These are phyloP conservation scores for Symbiodinium natans DNA, from an alignment of 73 alveolate species.

Conservation along the genomic window DNA sequence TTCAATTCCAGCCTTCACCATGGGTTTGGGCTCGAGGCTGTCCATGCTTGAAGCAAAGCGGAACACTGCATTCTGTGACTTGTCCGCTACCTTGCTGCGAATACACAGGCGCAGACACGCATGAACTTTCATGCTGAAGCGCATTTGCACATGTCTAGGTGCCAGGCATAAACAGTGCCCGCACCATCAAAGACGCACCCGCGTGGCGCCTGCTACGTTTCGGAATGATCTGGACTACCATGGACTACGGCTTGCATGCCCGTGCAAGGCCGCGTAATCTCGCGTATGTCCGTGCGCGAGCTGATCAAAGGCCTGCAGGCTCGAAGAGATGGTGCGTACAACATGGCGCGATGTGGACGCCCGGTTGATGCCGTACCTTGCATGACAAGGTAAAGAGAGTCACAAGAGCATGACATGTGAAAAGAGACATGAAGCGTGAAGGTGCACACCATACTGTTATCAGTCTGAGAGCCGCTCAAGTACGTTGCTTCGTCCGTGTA, in stretches of 20 bases:
- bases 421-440: too few relatives aligned
- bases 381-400: too few relatives aligned
- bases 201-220: constrained; percentile 44
- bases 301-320: constrained; percentile 24
- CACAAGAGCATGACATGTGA: too few relatives aligned
- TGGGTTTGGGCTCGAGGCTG: constrained; percentile 6
- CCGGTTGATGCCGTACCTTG: constrained; percentile 54
- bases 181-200: constrained; percentile 74
- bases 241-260: too few relatives aligned
- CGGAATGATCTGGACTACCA: too few relatives aligned
- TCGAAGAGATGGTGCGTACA: constrained; percentile 54
- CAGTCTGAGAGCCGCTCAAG: neutral
- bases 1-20: constrained; percentile 22
- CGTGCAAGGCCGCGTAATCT: too few relatives aligned
- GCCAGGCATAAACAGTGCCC: constrained; percentile 56
- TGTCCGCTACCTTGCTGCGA: constrained; percentile 44
- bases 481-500: constrained; percentile 53
- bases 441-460: too few relatives aligned
- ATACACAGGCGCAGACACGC: neutral
- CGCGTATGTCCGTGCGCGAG: too few relatives aligned
- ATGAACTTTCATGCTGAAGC: neutral
- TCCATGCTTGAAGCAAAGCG: constrained; percentile 43
- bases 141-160: neutral
- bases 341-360: constrained; percentile 77
- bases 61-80: constrained; percentile 60